These are phyloP conservation scores for Paecilomyces formosus DNA, from an alignment of 2,329 filamentous ascomycete genomes.

Conservation along the genomic window DNA sequence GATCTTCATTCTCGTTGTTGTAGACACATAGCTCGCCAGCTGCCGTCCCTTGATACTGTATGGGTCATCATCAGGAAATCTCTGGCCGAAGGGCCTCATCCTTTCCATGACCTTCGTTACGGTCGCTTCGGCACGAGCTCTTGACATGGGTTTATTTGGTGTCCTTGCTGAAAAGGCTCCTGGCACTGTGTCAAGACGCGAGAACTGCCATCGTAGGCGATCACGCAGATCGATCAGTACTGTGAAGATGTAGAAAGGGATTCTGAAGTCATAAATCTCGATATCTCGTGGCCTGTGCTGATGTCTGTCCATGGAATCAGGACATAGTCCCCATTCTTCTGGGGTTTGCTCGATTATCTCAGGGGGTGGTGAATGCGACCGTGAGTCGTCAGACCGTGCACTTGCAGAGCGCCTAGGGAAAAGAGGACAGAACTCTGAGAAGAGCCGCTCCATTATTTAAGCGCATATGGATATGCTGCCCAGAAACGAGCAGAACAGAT, in stretches of 20 bases:
- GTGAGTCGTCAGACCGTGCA: neutral
- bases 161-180: neutral
- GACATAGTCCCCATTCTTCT: neutral
- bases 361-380: neutral
- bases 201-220: neutral
- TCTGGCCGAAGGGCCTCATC: neutral
- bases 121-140: neutral
- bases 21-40: neutral
- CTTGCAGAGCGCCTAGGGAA: neutral
- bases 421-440: neutral
- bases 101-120: neutral
- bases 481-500: neutral
- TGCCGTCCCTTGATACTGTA: neutral
- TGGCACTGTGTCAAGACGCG: neutral
- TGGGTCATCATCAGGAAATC: neutral
- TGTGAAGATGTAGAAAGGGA: neutral
- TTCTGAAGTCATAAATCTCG: neutral
- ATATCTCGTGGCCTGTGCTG: neutral
- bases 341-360: neutral
- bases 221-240: constrained; percentile 1
- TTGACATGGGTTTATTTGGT: neutral
- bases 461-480: neutral
- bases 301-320: constrained; percentile 1
- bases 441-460: neutral
- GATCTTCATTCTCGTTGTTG: neutral